Base-by-base conservation (phyloP, 2,329 filamentous ascomycete genomes). In the Pseudodiploospora longispora region DNA sequence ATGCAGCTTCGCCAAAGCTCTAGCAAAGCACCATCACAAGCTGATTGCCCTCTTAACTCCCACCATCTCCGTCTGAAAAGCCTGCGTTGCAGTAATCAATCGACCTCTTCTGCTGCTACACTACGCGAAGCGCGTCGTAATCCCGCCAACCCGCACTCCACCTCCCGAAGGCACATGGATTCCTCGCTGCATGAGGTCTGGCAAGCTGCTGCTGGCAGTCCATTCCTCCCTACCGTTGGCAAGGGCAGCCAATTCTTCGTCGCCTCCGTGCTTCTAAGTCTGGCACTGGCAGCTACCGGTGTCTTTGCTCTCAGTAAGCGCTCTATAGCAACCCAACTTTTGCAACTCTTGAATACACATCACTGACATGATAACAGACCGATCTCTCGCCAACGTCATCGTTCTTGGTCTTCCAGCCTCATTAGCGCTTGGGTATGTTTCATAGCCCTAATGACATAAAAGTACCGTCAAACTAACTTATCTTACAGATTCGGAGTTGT, bases 141-240 rank as follows among this genome's bases (percentile, higher is more conserved):
- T 33, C 39, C 31, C 40, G 37, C 40, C 41, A 19, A 8, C 35
- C 40, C 40, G 31, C 19, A 27, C 28, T 12, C 28, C 35, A 35
- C 27, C 27, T 36, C 19, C 12, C 33, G 41, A 36, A 46, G 50
- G 62, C 74, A 72, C 71, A 86, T 87, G 82, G 83, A 85, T 78
- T 79, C 82, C 61, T 87, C 86, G 75, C 74, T 95, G 67, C 82
- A 84, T 69, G 82, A 93, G 67, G 78, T 95, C 72, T 97, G 91
- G 91, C 85, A 94, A 76, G 86, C 87, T 76, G 87, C 90, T 71
- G 80, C 86, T 68, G 80, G 81, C 76, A 86, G 81, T 72, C 87
- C 89, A 51, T 97, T 93, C 71, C 69, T 82, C 56, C 89, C 91
- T 50, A 63, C 80, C 46, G 70, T 97, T 58, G 77, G 78, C 64